Evolutionary conservation across 257 asterid genomes (phyloP), one percentile per base, ranked within the genome.

Genomic region (Rauvolfia tetraphylla): DNA sequence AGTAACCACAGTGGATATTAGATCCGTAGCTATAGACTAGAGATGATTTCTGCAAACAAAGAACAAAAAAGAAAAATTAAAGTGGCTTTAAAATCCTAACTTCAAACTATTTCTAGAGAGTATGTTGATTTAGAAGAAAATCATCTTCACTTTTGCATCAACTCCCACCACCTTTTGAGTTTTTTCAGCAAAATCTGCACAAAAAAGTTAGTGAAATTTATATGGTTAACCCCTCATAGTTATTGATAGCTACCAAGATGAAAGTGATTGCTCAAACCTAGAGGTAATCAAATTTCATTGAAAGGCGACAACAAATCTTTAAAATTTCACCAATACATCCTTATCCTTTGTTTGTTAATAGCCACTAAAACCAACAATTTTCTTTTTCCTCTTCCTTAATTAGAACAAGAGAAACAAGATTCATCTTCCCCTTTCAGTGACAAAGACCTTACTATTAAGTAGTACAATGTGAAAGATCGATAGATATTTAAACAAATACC

Each of bases 1-100:
- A 82, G 72, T 44, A 70, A 61, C 65, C 62, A 82, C 65, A 39
- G 58, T 68, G 18, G 54, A 29, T 75, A 59, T 3, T 3, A 72
- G 67, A 42, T 46, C 68, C 36, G 56, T 38, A 48, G 41, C 7
- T 33, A 31, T 13, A 27, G 61, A 57, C 67, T 42, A n/a, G 17
- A 49, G 20, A 49, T 51, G 20, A 53, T 18, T 44, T 5, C 59
- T 53, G 9, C n/a, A 53, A 22, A 53, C 2, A 20, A 22, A 18
- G 20, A 15, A 49, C 2, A 49, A 1, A 49, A 2, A 49, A 46
- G 7, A 17, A 27, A 65, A 65, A 5, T n/a, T n/a, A 46, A 33
- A 65, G 25, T 65, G 70, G 27, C 46, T 65, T 65, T 39, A 65
- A 65, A 18, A 65, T 34, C 46, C 25, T 65, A 65, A 34, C 70